Percentiles rank a stretch among this genome's conserved stretches.
These are phyloP conservation scores for Chalara sp. DNA, from an alignment of 2,329 filamentous ascomycete species.

Conservation along the genomic window DNA sequence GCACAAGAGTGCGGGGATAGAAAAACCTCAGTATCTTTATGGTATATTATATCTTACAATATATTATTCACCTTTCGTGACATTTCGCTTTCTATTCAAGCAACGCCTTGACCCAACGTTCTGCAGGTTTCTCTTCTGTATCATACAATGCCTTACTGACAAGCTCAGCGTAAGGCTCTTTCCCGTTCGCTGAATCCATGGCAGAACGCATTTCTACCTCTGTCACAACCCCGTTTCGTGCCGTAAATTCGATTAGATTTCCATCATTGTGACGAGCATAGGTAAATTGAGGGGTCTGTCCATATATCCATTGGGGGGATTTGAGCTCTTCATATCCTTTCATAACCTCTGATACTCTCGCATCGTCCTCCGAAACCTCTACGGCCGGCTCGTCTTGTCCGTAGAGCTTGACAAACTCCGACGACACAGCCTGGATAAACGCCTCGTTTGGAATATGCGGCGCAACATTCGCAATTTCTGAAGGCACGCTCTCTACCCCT, in stretches of 20 bases:
- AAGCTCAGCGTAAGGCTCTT: background rate
- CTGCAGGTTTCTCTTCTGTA: background rate
- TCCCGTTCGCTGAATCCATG: background rate
- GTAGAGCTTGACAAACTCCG: slow-evolving; percentile 65
- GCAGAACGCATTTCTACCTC: slow-evolving; percentile 7
- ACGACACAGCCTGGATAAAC: slow-evolving; percentile 46
- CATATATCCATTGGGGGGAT: slow-evolving; percentile 70
- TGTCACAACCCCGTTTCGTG: slow-evolving; percentile 17
- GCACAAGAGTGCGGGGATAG: too few species aligned
- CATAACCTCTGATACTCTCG: slow-evolving; percentile 41
- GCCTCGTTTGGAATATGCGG: slow-evolving; percentile 45
- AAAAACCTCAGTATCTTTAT: too few species aligned
- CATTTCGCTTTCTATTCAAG: too few species aligned
- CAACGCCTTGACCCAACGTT: too few species aligned
- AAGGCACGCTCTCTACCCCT: slow-evolving; percentile 88
- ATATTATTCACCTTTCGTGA: too few species aligned
- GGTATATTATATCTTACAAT: too few species aligned
- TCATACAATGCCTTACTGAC: background rate
- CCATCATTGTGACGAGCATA: slow-evolving; percentile 48
- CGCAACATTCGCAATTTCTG: slow-evolving; percentile 76
- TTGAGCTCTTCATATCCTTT: slow-evolving; percentile 57
- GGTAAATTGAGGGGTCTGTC: slow-evolving; percentile 78
- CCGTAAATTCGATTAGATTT: slow-evolving; percentile 10
- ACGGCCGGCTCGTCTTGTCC: slow-evolving; percentile 29
- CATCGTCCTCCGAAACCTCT: slow-evolving; percentile 31